Evolutionary conservation across 139 green algal genomes (phyloP).

Genomic region (Coccomyxa sp.): DNA sequence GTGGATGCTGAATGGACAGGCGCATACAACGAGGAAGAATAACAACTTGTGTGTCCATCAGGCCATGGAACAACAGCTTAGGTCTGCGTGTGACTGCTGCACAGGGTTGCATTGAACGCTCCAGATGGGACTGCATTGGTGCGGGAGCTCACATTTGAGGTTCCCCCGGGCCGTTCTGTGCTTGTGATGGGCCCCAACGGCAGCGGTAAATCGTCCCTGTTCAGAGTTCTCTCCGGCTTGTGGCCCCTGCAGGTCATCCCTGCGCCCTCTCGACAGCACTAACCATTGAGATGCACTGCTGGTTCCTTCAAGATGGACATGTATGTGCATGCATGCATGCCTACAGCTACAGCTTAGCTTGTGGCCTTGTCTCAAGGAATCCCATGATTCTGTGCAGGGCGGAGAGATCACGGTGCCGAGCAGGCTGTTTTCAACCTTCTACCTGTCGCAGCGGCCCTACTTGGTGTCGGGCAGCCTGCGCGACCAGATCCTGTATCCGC

Average conservation of each 20-base stretch:
- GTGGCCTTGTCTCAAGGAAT: too few species aligned
- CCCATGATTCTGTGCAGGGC: slow-evolving; percentile 9
- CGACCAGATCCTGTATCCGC: slow-evolving; percentile 89
- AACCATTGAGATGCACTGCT: too few species aligned
- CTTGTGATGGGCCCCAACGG: slow-evolving; percentile 92
- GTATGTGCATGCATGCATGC: too few species aligned
- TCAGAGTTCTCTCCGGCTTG: slow-evolving; percentile 79
- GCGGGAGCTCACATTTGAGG: slow-evolving; percentile 76
- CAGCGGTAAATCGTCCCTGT: slow-evolving; percentile 78
- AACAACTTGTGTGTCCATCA: too few species aligned
- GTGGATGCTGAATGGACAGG: too few species aligned
- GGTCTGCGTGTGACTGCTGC: neutral
- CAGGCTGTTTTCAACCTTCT: slow-evolving; percentile 61
- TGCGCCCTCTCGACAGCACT: neutral
- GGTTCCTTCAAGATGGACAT: too few species aligned
- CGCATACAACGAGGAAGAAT: too few species aligned
- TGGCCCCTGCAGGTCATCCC: slow-evolving; percentile 74
- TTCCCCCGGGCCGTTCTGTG: slow-evolving; percentile 51
- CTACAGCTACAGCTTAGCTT: too few species aligned
- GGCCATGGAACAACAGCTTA: too few species aligned
- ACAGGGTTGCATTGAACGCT: slow-evolving; percentile 74
- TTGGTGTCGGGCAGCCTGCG: slow-evolving; percentile 66
- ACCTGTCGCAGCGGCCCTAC: slow-evolving; percentile 85
- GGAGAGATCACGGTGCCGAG: slow-evolving; percentile 42
- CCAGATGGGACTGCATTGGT: slow-evolving; percentile 83